phyloP scores from a whole-genome alignment of 2,329 filamentous ascomycete species.

The Apiospora hydei region DNA sequence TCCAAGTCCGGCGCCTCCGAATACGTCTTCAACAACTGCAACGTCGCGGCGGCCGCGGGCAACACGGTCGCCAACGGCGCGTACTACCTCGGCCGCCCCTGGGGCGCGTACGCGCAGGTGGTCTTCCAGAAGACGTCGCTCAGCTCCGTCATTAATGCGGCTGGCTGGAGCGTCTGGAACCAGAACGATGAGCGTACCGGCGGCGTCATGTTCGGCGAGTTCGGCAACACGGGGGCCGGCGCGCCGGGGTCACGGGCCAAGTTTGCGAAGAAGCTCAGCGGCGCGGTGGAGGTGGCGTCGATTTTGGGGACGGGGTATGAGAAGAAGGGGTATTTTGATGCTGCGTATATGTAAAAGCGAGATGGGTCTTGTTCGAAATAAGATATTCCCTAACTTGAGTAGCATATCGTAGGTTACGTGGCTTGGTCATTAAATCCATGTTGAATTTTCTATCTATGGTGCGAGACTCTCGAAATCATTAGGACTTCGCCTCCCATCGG shows the following conservation, averaged over 20 bases:
- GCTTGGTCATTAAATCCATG: too few relatives aligned
- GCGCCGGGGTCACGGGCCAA: constrained; percentile 59
- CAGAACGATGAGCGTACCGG: constrained; percentile 53
- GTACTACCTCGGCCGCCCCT: constrained; percentile 57
- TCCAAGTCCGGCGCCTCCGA: constrained; percentile 43
- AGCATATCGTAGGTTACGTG: too few relatives aligned
- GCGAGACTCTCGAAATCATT: too few relatives aligned
- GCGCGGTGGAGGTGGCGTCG: constrained; percentile 42
- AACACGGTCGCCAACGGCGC: constrained; percentile 46
- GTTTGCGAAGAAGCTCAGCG: constrained; percentile 46
- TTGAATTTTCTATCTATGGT: too few relatives aligned
- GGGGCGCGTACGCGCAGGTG: constrained; percentile 54
- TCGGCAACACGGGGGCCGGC: constrained; percentile 63
- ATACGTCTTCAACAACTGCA: constrained; percentile 54
- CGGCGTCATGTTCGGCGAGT: constrained; percentile 65
- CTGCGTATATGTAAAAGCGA: constrained; percentile 26
- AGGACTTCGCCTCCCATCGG: too few relatives aligned
- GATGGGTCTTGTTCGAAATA: background rate
- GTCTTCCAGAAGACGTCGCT: constrained; percentile 57
- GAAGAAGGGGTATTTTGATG: constrained; percentile 33
- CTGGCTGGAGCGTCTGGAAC: constrained; percentile 66
- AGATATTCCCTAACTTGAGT: background rate
- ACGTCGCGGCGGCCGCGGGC: constrained; percentile 47
- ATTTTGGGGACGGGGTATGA: constrained; percentile 34
- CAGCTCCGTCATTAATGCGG: constrained; percentile 61